These are phyloP conservation scores for Rhynchosporium graminicola DNA, from an alignment of 2,329 filamentous ascomycete species.

Conservation along the genomic window DNA sequence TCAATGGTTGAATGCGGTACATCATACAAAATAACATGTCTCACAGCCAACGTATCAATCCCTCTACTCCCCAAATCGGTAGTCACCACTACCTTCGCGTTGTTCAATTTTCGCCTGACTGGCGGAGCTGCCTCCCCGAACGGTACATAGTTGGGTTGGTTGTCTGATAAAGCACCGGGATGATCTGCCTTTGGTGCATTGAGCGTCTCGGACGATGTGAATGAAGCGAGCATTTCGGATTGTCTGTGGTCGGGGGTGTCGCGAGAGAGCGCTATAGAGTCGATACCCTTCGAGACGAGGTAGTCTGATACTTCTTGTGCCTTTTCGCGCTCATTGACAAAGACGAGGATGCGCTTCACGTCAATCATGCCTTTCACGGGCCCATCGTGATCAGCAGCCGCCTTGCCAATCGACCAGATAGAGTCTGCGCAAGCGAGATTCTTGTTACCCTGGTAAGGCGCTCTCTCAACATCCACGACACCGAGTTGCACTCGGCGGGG, in stretches of 20 bases:
- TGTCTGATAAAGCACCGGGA: slow-evolving; percentile 45
- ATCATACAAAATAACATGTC: slow-evolving; percentile 91
- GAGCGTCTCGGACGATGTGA: slow-evolving; percentile 55
- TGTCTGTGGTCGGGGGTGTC: slow-evolving; percentile 80
- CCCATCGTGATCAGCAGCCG: slow-evolving; percentile 61
- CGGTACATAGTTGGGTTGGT: slow-evolving; percentile 41
- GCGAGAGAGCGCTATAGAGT: slow-evolving; percentile 80
- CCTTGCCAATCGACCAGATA: slow-evolving; percentile 89
- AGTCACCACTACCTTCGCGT: slow-evolving; percentile 89
- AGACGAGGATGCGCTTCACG: slow-evolving; percentile 86
- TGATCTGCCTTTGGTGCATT: slow-evolving; percentile 41
- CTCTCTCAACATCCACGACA: slow-evolving; percentile 85
- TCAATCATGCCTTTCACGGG: slow-evolving; percentile 57
- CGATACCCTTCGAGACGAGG: slow-evolving; percentile 80
- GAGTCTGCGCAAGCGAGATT: slow-evolving; percentile 90
- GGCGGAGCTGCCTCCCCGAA: slow-evolving; percentile 33
- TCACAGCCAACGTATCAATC: slow-evolving; percentile 89
- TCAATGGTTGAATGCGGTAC: slow-evolving; percentile 98
- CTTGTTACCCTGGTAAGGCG: slow-evolving; percentile 94
- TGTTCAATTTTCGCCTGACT: slow-evolving; percentile 52
- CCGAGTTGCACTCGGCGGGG: slow-evolving; percentile 91
- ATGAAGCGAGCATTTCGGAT: slow-evolving; percentile 73
- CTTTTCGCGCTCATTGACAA: slow-evolving; percentile 94
- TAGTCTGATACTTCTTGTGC: slow-evolving; percentile 79
- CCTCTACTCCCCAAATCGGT: slow-evolving; percentile 91